Conservation (phyloP, 371 early-diverging fungal species). For the Mortierella polycephala region DNA sequence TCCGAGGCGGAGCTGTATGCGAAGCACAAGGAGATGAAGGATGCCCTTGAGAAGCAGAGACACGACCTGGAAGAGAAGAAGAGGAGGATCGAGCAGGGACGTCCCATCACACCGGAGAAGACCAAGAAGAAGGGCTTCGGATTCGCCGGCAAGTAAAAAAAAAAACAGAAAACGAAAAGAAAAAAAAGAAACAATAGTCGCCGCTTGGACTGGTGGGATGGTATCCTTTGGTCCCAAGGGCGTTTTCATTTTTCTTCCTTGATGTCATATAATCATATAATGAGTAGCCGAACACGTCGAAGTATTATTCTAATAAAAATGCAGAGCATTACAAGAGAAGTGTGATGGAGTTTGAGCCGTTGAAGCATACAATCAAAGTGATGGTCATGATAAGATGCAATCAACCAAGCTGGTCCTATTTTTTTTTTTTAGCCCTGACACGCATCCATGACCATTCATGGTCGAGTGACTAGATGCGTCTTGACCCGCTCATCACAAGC, state of each 20-base stretch:
- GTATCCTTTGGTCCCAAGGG: too few relatives aligned
- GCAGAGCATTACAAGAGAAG: too few relatives aligned
- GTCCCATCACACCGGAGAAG: conserved; percentile 90
- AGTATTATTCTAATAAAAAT: too few relatives aligned
- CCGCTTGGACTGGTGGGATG: background rate
- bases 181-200: background rate
- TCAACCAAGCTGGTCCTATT: too few relatives aligned
- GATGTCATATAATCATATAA: background rate
- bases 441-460: too few relatives aligned
- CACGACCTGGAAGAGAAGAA: conserved; percentile 94
- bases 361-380: too few relatives aligned
- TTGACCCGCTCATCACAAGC: too few relatives aligned
- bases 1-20: conserved; percentile 97
- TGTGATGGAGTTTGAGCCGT: too few relatives aligned
- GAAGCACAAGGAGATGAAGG: conserved; percentile 97
- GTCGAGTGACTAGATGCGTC: too few relatives aligned
- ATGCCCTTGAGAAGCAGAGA: conserved; percentile 93
- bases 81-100: conserved; percentile 84
- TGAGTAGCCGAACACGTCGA: too few relatives aligned
- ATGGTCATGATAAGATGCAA: too few relatives aligned
- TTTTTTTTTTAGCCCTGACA: too few relatives aligned
- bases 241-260: background rate
- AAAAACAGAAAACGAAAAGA: background rate
- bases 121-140: conserved; percentile 81
- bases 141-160: conserved; percentile 44